These are phyloP conservation scores for Plectosphaerella cucumerina DNA, from an alignment of 2,329 filamentous ascomycete genomes.

Conservation along the genomic window DNA sequence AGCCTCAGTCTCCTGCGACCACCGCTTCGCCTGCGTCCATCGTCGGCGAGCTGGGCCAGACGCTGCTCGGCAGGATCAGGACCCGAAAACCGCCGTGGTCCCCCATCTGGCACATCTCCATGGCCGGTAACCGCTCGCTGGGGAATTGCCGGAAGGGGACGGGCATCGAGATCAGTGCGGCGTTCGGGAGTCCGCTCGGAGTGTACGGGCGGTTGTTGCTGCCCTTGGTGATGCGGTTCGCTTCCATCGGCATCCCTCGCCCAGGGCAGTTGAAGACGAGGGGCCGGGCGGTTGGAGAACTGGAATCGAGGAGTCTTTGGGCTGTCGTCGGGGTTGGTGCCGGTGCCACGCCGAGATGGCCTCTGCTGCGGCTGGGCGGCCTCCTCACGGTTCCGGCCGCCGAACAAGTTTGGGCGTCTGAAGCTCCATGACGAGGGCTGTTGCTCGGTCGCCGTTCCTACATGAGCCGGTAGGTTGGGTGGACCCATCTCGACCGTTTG, in stretches of 20 bases:
- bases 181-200: no score
- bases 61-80: constrained; percentile 45
- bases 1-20: constrained; percentile 16
- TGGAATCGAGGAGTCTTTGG: constrained; percentile 44
- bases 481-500: not conserved
- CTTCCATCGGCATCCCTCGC: not conserved
- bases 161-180: not conserved
- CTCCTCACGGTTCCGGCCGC: not conserved
- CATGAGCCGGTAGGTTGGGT: not conserved
- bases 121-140: not conserved
- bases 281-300: not conserved
- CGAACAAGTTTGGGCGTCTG: not conserved
- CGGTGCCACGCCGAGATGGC: not conserved
- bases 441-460: not conserved
- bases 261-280: not conserved
- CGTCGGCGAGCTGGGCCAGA: constrained; percentile 38
- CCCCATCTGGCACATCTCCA: not conserved
- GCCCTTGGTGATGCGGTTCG: no score
- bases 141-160: not conserved
- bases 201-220: no score
- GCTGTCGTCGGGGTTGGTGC: constrained; percentile 23
- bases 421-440: not conserved
- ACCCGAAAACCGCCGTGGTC: constrained; percentile 24
- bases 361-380: not conserved
- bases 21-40: constrained; percentile 26